Percentiles rank a stretch among this genome's conserved stretches.
Evolutionary conservation across 2,329 filamentous ascomycete genomes (phyloP).

Genomic region (Calonectria pseudoreteaudii): DNA sequence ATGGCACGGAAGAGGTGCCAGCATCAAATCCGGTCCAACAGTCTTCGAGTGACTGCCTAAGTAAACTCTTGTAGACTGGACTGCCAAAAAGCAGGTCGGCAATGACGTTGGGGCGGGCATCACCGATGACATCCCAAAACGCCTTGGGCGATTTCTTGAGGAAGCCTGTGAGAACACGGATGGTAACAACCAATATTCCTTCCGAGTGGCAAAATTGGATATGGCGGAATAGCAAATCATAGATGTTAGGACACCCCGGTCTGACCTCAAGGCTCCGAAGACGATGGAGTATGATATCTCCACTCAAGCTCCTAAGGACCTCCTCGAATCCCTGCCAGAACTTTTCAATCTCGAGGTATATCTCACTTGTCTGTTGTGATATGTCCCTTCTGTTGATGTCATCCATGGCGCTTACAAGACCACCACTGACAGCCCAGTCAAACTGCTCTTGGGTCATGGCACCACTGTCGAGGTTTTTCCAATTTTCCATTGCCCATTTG

Average conservation of each 20-base stretch:
- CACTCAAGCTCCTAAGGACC: conserved; percentile 80
- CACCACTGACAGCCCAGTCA: conserved; percentile 86
- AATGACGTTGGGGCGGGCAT: conserved; percentile 82
- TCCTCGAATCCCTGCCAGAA: conserved; percentile 85
- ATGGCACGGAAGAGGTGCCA: conserved; percentile 62
- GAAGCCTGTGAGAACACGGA: conserved; percentile 77
- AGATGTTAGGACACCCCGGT: conserved; percentile 70
- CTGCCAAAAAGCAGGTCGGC: conserved; percentile 87
- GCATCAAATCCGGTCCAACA: conserved; percentile 56
- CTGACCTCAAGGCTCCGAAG: conserved; percentile 84
- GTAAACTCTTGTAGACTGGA: conserved; percentile 71
- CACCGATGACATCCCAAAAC: conserved; percentile 90
- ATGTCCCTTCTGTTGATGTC: conserved; percentile 66
- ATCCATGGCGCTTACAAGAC: conserved; percentile 75
- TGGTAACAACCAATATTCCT: conserved; percentile 73
- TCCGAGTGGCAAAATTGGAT: conserved; percentile 62
- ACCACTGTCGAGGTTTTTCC: conserved; percentile 64
- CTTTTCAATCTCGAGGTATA: conserved; percentile 65
- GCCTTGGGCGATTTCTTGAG: conserved; percentile 81
- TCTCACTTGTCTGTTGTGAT: conserved; percentile 46
- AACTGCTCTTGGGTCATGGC: conserved; percentile 79
- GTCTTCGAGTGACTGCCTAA: conserved; percentile 69
- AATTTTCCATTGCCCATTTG: conserved; percentile 53
- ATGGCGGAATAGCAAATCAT: conserved; percentile 68
- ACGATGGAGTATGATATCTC: conserved; percentile 80